phyloP scores from a whole-genome alignment of 1,139 yeast species.

The Kurtzmaniella quercitrusa region DNA sequence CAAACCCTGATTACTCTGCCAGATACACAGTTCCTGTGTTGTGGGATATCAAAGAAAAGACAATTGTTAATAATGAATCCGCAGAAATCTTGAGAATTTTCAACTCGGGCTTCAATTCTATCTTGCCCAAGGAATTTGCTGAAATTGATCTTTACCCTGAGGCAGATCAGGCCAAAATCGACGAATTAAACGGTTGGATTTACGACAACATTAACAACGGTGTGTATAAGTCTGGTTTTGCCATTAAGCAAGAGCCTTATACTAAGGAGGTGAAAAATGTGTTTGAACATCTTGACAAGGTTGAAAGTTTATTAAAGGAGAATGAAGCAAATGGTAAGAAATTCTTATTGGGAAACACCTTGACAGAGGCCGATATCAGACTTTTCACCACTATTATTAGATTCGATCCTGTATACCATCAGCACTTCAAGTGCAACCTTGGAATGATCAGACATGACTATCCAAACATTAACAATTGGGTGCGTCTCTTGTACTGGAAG shows the following conservation, averaged over 20 bases:
- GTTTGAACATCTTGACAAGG: constrained; percentile 69
- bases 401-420: constrained; percentile 11
- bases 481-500: constrained; percentile 83
- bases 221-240: constrained; percentile 91
- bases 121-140: constrained; percentile 46
- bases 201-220: constrained; percentile 88
- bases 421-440: constrained; percentile 76
- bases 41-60: constrained; percentile 79
- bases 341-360: constrained; percentile 58
- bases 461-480: constrained; percentile 77
- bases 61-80: constrained; percentile 89
- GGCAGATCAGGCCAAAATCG: constrained; percentile 52
- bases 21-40: constrained; percentile 89
- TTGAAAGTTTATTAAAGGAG: constrained; percentile 58
- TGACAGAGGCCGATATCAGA: constrained; percentile 90
- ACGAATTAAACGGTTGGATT: constrained; percentile 78
- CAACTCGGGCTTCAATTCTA: constrained; percentile 61
- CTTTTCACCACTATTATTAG: constrained; percentile 50
- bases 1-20: constrained; percentile 71
- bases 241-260: constrained; percentile 79
- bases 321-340: constrained; percentile 37
- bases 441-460: constrained; percentile 77
- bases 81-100: constrained; percentile 84
- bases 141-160: constrained; percentile 64
- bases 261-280: constrained; percentile 64